A percentile compares a stretch with the other conserved stretches of the same genome.
Conservation (phyloP, 768 basidiomycete genomes). For the Leucosporidium yakuticum region DNA sequence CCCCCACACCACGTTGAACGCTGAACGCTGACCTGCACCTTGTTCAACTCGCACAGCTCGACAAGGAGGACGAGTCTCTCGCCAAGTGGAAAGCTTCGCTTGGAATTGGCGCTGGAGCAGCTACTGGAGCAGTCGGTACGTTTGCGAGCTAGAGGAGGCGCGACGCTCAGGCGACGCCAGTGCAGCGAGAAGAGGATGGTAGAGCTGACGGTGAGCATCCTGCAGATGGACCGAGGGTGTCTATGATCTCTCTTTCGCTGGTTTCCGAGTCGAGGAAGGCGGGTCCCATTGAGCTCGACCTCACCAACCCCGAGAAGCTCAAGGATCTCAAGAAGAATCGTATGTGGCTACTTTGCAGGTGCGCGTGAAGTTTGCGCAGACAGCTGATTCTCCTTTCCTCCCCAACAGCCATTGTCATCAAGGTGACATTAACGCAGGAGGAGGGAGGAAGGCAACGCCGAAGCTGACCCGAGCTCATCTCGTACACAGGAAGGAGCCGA, state of each 20-base stretch:
- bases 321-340: slow-evolving; percentile 66
- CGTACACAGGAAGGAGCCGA: slow-evolving; percentile 24
- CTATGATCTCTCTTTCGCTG: slow-evolving; percentile 72
- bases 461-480: not conserved
- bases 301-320: slow-evolving; percentile 52
- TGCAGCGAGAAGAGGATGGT: not conserved
- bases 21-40: not conserved
- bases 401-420: slow-evolving; percentile 40
- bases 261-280: slow-evolving; percentile 57
- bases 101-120: slow-evolving; percentile 59
- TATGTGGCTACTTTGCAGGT: no score
- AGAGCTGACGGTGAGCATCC: no score
- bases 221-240: slow-evolving; percentile 50
- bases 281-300: slow-evolving; percentile 56
- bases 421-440: slow-evolving; percentile 23
- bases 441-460: no score
- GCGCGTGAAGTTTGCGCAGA: no score
- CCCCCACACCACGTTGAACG: not conserved
- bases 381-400: no score
- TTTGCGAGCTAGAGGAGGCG: not conserved
- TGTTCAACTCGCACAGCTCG: slow-evolving; percentile 50
- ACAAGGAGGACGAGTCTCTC: slow-evolving; percentile 85
- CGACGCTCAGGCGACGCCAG: not conserved
- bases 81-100: slow-evolving; percentile 93
- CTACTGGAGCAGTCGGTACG: not conserved